A percentile compares a stretch with the other conserved stretches of the same genome.
Evolutionary conservation across 1,284 basidiomycete species (phyloP).

Genomic region (Limonomyces culmigenus): DNA sequence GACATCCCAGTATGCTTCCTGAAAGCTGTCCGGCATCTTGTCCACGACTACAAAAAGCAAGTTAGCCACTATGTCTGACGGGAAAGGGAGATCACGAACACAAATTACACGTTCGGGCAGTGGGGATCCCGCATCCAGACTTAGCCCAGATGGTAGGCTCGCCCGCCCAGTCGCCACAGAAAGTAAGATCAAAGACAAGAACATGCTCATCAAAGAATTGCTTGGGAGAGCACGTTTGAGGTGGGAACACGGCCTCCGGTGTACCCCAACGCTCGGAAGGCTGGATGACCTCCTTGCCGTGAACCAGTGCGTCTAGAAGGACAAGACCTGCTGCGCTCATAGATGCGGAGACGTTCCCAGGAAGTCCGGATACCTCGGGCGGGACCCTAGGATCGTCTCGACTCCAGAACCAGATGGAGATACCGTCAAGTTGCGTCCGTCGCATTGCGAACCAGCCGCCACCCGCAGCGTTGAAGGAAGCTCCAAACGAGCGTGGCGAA

Average conservation of each 20-base stretch:
- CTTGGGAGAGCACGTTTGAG: slow-evolving; percentile 21
- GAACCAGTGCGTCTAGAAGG: neutral
- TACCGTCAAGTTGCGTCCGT: slow-evolving; percentile 19
- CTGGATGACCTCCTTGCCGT: slow-evolving; percentile 12
- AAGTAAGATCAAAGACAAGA: slow-evolving; percentile 34
- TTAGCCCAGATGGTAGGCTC: slow-evolving; percentile 13
- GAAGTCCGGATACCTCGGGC: slow-evolving; percentile 4
- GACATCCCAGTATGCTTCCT: slow-evolving; percentile 47
- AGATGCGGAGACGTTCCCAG: neutral
- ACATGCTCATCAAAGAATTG: slow-evolving; percentile 29
- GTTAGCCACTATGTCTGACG: neutral
- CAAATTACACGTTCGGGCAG: slow-evolving; percentile 16
- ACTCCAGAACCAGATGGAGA: slow-evolving; percentile 43
- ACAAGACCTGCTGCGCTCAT: neutral
- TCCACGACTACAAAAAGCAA: slow-evolving; percentile 25
- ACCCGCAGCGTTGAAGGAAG: slow-evolving; percentile 26
- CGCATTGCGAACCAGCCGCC: slow-evolving; percentile 35
- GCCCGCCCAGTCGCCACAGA: slow-evolving; percentile 40
- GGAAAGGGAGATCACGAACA: slow-evolving; percentile 18
- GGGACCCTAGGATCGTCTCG: slow-evolving; percentile 22
- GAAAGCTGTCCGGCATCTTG: slow-evolving; percentile 33
- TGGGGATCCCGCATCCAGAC: slow-evolving; percentile 22
- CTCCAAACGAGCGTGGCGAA: slow-evolving; percentile 27
- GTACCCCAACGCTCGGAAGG: slow-evolving; percentile 22
- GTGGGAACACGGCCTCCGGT: slow-evolving; percentile 34